Evolutionary conservation across 2,329 filamentous ascomycete genomes (phyloP).

Genomic region (Alternaria sp.): DNA sequence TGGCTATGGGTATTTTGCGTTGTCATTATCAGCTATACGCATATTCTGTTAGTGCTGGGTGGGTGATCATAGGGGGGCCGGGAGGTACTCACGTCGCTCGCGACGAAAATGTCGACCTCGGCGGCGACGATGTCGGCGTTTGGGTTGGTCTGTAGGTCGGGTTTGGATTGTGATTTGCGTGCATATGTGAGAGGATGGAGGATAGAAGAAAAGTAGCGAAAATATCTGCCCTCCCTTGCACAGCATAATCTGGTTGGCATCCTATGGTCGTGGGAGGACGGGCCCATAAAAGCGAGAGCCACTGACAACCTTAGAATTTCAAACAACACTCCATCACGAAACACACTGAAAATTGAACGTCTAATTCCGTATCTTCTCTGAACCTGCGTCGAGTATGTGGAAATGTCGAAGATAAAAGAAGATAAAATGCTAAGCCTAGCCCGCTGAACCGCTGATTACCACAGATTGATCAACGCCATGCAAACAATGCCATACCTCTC

Average conservation of each 20-base stretch:
- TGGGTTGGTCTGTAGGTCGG: not conserved
- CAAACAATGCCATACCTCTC: conserved; percentile 14
- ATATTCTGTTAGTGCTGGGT: not conserved
- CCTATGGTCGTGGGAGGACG: not conserved
- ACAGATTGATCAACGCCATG: conserved; percentile 17
- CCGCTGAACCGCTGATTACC: conserved; percentile 20
- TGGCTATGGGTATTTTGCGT: not conserved
- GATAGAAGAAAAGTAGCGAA: not conserved
- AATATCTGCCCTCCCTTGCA: not conserved
- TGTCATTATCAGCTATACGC: not conserved
- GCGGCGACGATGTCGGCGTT: not conserved
- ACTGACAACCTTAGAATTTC: not conserved
- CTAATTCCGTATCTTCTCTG: not conserved
- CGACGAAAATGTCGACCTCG: not conserved
- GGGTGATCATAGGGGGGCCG: not conserved
- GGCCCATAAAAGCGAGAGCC: not conserved
- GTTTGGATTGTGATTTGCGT: not conserved
- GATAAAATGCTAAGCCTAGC: conserved; percentile 15
- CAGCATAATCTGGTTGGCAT: not conserved
- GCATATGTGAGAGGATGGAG: not conserved
- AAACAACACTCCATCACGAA: not conserved
- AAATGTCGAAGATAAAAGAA: not conserved
- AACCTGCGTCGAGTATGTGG: not conserved
- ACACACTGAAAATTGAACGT: not conserved
- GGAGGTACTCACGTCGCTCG: not conserved